Base-by-base conservation (phyloP, 2,329 filamentous ascomycete species). In the Talaromyces albobiverticillius region DNA sequence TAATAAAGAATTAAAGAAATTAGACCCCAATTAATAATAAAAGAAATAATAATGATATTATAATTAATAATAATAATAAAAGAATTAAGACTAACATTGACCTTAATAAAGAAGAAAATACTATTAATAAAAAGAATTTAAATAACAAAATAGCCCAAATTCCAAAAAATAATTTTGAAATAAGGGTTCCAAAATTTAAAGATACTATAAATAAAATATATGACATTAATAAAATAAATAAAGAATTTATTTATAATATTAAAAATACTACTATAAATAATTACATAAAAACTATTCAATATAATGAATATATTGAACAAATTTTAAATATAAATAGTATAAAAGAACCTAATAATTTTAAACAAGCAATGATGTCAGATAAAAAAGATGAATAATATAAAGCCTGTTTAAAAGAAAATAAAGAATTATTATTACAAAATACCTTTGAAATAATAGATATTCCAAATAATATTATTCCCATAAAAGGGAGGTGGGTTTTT, bases 341-440 rank as follows among this genome's bases (percentile, higher is more conserved):
- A 9, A 42, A 42, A 42, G 16, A 42, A 42, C 22, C 38, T 20
- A 42, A 42, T 42, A 42, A 6, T 42, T 42, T 42, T 42, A 42
- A 42, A 20, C 22, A 42, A 42, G 38, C 22, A 5, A 42, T 42
- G 13, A 20, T 9, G 3, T 42, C 38, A 20, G 16, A 18, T 20
- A 14, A 42, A 42, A 13, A 42, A 18, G 16, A 42, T 8, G 5
- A 42, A 8, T 42, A 14, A 14, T 42, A 42, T 42, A 22, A 42
- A 20, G 38, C 38, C 14, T 42, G 38, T 42, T 42, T 42, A 42
- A 14, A 42, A 42, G 13, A 42, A 42, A 42, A 42, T 42, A 42
- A 42, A 9, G 16, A 42, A 42, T 13, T 42, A 42, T 42, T 42
- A 42, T 42, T 20, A 13, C 22, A 42, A 42, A 42, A 42, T 42